Percentiles rank a stretch among this genome's conserved stretches.
phyloP scores from a whole-genome alignment of 768 basidiomycete species.

The Suillus bovinus region DNA sequence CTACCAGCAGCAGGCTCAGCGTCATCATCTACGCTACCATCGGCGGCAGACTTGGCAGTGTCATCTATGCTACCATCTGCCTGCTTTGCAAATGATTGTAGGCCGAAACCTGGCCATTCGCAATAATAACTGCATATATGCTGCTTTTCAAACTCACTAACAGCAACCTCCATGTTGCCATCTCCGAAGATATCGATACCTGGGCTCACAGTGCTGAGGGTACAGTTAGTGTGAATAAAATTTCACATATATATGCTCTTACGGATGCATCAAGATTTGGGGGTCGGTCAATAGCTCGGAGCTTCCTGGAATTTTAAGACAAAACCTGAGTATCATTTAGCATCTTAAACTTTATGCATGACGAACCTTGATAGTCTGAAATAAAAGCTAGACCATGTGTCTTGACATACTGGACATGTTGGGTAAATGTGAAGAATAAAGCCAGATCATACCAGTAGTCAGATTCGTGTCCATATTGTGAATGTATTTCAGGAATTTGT shows the following conservation, averaged over 20 bases:
- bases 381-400: conserved; percentile 25
- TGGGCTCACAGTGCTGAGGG: background rate
- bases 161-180: conserved; percentile 3
- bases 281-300: conserved; percentile 17
- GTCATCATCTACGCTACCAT: no score
- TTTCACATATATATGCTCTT: background rate
- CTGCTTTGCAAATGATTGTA: background rate
- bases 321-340: no score
- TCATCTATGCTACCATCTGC: background rate
- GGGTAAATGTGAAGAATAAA: conserved; percentile 25
- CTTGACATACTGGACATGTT: conserved; percentile 26
- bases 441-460: conserved; percentile 13
- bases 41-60: no score
- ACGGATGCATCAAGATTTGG: conserved; percentile 18
- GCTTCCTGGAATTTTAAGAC: no score
- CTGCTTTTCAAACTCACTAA: conserved; percentile 4
- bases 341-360: background rate
- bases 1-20: background rate
- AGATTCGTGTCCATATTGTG: conserved; percentile 21
- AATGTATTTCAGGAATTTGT: conserved; percentile 26
- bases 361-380: conserved; percentile 28
- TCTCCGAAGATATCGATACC: background rate
- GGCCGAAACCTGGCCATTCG: conserved; percentile 6
- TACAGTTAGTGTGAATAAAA: background rate
- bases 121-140: conserved; percentile 7